Base-by-base conservation (phyloP, 139 green algal genomes). In the Chlamydomonas applanata region DNA sequence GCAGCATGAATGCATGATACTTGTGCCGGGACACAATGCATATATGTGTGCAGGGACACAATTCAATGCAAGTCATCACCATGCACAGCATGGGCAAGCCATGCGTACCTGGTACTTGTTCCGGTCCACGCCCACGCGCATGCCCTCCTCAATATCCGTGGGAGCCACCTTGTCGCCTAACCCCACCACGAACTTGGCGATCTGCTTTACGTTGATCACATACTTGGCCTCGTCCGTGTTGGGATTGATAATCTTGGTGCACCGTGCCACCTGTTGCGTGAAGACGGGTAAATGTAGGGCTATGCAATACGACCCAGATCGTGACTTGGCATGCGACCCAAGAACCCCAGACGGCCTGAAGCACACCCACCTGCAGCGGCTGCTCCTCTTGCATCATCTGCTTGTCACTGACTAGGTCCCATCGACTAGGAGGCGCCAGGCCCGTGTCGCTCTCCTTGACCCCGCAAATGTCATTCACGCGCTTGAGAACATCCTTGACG, bases 191-290 rank as follows among this genome's bases (percentile, higher is more conserved):
- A 99, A 99, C 90, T 99, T 99, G 29, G 96, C 96, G 69, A 99
- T 99, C 83, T 99, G 96, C 86, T 99, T 99, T n/a, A 99, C 95
- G 80, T 99, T 99, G 86, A 99, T 99, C 66, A 99, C 87, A 69
- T 99, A 99, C 83, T 99, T 97, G n/a, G 96, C 91, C 33, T 99
- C 94, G 33, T 98, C 95, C 0, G 93, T 98, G 73, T 89, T 89
- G 22, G 94, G 90, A 69, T 97, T 98, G 84, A 99, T 99, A 87
- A 99, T 99, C 81, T 99, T 99, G 11, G 96, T 99, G 87, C 96
- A 99, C 25, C 96, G 87, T 0, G 96, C 94, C 3, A 99, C 96
- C 87, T 98, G 83, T n/a, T n/a, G n/a, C n/a, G n/a, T n/a, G n/a
- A n/a, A n/a, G n/a, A n/a, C n/a, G n/a, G n/a, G n/a, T n/a, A n/a